Evolutionary conservation across 2,329 filamentous ascomycete species (phyloP), one percentile per base, ranked within the genome.

Genomic region (Colletotrichum phormii): DNA sequence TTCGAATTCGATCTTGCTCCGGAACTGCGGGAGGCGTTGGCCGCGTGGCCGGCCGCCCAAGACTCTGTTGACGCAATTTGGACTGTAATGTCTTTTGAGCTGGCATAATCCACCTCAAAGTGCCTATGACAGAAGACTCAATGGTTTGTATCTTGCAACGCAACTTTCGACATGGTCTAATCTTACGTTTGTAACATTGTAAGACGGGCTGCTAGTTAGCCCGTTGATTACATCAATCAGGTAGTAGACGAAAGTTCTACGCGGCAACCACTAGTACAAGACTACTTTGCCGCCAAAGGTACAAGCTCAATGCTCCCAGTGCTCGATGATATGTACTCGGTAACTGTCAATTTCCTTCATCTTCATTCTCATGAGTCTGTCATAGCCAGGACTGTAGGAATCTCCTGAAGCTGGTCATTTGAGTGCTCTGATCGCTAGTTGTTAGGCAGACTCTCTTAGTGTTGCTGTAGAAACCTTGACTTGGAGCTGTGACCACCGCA

Each of bases 11-110:
- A 4, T 15, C 57, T 73, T 13, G 58, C 55, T 26, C 46, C 37
- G 1, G 12, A 46, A 4, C 1, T 26, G 5, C 62, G 58, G 12
- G 37, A 37, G n/a, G 37, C 3, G 26, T 4, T 29, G 26, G 26
- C 26, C 26, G 26, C 24, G 3, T 71, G 67, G 67, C 62, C 71
- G 67, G 67, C 62, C 71, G 1, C 71, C 66, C 4, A 29, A 62
- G 29, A 60, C 66, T 3, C 4, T 70, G 18, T 26, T 73, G 46
- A 70, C 71, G 1, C 60, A 73, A 33, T 73, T 73, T 26, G 54
- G 71, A 0, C 2, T 71, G 4, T 58, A 13, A 37, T 15, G 12
- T 33, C 12, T 13, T 22, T 42, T 33, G 8, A 24, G 18, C 3
- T 5, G n/a, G 24, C 4, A 24, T 18, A 0, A 4, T 18, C 18